phyloP scores from a whole-genome alignment of 352 stramenopile genomes.

The Pythium periplocum region DNA sequence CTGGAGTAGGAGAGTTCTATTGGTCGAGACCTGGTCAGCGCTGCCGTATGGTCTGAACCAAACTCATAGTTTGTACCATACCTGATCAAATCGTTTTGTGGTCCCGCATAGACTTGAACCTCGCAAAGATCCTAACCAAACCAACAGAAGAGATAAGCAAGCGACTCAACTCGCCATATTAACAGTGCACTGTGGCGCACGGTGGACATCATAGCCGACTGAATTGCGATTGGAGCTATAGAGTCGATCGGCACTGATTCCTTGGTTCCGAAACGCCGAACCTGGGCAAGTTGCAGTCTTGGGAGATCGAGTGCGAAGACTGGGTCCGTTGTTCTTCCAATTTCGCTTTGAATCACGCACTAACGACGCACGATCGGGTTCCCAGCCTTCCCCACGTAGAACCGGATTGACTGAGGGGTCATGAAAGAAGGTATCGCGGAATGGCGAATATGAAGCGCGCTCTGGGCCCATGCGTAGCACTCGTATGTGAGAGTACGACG shows the following conservation, averaged over 20 bases:
- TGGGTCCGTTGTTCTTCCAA: slow-evolving; percentile 39
- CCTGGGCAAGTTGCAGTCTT: slow-evolving; percentile 51
- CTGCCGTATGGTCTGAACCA: not conserved
- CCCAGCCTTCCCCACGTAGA: slow-evolving; percentile 30
- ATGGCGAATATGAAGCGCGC: slow-evolving; percentile 36
- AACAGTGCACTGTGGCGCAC: slow-evolving; percentile 22
- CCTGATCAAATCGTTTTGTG: slow-evolving; percentile 48
- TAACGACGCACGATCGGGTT: slow-evolving; percentile 23
- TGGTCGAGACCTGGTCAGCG: slow-evolving; percentile 1
- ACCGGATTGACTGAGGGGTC: slow-evolving; percentile 42
- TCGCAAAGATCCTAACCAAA: slow-evolving; percentile 42
- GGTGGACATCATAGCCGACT: slow-evolving; percentile 60
- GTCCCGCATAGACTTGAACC: slow-evolving; percentile 64
- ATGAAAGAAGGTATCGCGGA: slow-evolving; percentile 64
- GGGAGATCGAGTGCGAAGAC: slow-evolving; percentile 39
- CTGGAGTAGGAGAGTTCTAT: slow-evolving; percentile 39
- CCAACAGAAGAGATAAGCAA: slow-evolving; percentile 1
- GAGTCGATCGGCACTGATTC: slow-evolving; percentile 50
- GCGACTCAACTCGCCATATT: not conserved
- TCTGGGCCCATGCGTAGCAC: slow-evolving; percentile 15
- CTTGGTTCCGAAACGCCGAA: slow-evolving; percentile 62
- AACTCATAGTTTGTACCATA: slow-evolving; percentile 5
- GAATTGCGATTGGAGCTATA: slow-evolving; percentile 58
- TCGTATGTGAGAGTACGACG: slow-evolving; percentile 3
- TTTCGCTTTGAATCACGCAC: slow-evolving; percentile 42